Evolutionary conservation across 495 filamentous ascomycete species (phyloP), one percentile per base, ranked within the genome.

Genomic region (Paragyromitra xinjiangensis): DNA sequence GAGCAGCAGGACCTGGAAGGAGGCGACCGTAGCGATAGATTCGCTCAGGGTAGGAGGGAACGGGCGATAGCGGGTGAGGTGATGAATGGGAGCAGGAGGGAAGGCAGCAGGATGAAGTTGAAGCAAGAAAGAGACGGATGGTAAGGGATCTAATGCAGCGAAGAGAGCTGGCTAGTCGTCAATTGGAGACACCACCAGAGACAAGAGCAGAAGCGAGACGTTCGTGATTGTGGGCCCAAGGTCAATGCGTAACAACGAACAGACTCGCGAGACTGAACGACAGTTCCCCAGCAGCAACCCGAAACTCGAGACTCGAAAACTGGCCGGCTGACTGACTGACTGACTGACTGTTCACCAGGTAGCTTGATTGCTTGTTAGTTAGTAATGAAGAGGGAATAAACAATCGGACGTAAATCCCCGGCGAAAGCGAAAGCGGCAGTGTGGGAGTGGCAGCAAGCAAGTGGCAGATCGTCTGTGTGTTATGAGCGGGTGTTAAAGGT

Each of bases 171-270:
- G 67, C 50, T 59, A 68, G 73, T 78, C 75, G 77, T 79, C 77
- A 79, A 79, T 79, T 79, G 65, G 77, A 79, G 73, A 71, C 48
- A 71, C 63, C 64, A 68, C 64, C 63, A 75, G 56, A 69, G 56
- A 56, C 67, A 56, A 76, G 67, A 73, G 11, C 59, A 71, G 76
- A 78, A 78, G 77, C 66, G 77, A 79, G 76, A 78, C 40, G 76
- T 63, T 70, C 59, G 64, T 70, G 50, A 73, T 79, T 64, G 62
- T 61, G 67, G 75, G 24, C 58, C 64, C 44, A 79, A 78, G 67
- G 77, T 53, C 73, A 79, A 79, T 79, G 77, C 77, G 65, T 44
- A 79, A 79, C 77, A 78, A 71, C 73, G 68, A 51, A 71, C 73
- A 72, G 74, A 72, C 74, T 77, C 42, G 62, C 42, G 61, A 73